Conservation (phyloP, 179 eudicot species). For the Gypsophila paniculata region DNA sequence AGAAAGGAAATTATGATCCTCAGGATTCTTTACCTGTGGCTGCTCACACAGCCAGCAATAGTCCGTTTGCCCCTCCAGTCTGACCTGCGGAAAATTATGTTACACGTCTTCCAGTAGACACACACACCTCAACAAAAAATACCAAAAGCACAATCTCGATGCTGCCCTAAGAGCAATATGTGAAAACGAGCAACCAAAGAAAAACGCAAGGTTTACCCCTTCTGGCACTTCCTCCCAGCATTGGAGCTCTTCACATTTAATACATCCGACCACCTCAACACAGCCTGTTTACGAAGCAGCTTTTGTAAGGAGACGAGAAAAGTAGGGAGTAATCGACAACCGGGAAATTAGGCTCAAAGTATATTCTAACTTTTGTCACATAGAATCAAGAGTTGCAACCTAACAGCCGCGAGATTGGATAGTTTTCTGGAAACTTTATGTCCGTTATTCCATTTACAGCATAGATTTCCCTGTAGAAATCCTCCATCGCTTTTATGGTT, state of each 20-base stretch:
- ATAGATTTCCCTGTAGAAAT: conserved; percentile 79
- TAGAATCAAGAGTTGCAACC: conserved; percentile 38
- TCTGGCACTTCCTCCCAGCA: conserved; percentile 77
- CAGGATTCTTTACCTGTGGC: conserved; percentile 50
- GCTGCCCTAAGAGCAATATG: neutral
- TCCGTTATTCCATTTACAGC: conserved; percentile 64
- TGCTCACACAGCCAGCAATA: conserved; percentile 85
- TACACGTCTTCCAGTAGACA: neutral
- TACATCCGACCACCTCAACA: conserved; percentile 79
- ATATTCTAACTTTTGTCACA: neutral
- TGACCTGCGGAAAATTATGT: conserved; percentile 43
- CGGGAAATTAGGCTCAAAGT: neutral
- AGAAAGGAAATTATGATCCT: neutral
- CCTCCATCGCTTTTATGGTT: conserved; percentile 82
- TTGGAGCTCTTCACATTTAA: conserved; percentile 64
- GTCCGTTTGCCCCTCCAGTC: conserved; percentile 69
- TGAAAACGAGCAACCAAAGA: neutral
- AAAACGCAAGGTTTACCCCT: conserved; percentile 47
- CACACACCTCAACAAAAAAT: neutral
- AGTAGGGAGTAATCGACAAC: neutral
- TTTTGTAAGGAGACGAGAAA: conserved; percentile 16
- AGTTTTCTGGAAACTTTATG: conserved; percentile 71
- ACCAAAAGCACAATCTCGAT: neutral
- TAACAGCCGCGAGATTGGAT: conserved; percentile 70
- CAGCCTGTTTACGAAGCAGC: conserved; percentile 46